Evolutionary conservation across 306 rosid species (phyloP), one percentile per base, ranked within the genome.

Genomic region (Cicer cuneatum): DNA sequence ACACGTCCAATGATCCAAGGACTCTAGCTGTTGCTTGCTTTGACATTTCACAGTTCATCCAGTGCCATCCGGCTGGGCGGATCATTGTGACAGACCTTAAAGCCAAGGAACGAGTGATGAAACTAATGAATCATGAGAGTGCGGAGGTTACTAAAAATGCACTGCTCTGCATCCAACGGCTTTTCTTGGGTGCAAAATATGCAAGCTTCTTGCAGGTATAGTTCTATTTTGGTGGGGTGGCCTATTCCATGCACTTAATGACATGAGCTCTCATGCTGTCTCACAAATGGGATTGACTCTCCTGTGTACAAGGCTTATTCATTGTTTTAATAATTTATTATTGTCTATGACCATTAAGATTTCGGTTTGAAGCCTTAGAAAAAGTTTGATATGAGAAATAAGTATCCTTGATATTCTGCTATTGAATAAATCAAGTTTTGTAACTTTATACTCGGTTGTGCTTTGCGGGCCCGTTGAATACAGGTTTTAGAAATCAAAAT

Each of bases 21-120:
- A 75, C 97, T 74, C 85, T 92, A 43, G 93, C 98, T 61, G 93
- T 95, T 67, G 90, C 98, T 66, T 95, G 99, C 87, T 92, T 82
- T 63, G 99, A 95, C 78, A 80, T 95, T 72, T 95, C 99, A 24
- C 97, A 90, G 85, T 95, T 95, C 80, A 86, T 95, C 71, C 97
- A 95, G 82, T 7, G 67, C 78, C 96, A 92, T 84, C 85, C 96
- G 0, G 88, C 98, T 66, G 99, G 99, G 71, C 78, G 96, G 85
- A 51, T 92, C 82, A 92, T 92, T 66, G 99, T 90, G 82, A 75
- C 95, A 7, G 95, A 95, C 87, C 93, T 95, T 42, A 95, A 92
- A 84, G 97, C 98, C 61, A 95, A 95, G 82, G 99, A 95, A 75
- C 89, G 98, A 45, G 98, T 92, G 71, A 95, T 95, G 98, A 90